Conservation (phyloP, 1,284 basidiomycete genomes). For the Ustilago loliicola region DNA sequence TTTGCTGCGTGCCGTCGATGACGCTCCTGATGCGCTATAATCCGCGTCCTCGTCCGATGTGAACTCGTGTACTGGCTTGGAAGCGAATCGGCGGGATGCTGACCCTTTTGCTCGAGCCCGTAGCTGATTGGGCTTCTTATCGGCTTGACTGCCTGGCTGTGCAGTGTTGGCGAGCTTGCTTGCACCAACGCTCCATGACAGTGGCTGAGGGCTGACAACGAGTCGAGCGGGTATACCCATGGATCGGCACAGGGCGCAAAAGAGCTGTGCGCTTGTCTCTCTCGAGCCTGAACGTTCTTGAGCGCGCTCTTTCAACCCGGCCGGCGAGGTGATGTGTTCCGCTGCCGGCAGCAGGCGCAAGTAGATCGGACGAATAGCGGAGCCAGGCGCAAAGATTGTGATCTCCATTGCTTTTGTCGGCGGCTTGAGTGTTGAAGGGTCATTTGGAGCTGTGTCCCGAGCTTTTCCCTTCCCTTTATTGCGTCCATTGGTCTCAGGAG, state of each 20-base stretch:
- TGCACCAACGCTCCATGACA: constrained; percentile 79
- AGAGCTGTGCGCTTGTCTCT: constrained; percentile 90
- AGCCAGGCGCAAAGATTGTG: constrained; percentile 70
- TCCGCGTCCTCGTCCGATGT: constrained; percentile 52
- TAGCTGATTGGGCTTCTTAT: constrained; percentile 56
- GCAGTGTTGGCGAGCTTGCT: constrained; percentile 63
- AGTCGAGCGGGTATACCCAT: constrained; percentile 88
- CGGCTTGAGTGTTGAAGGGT: constrained; percentile 20
- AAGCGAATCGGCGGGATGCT: constrained; percentile 22
- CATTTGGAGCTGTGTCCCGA: not conserved
- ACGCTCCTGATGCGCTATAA: constrained; percentile 25
- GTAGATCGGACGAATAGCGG: constrained; percentile 57
- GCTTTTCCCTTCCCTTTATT: constrained; percentile 35
- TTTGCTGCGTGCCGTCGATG: constrained; percentile 14
- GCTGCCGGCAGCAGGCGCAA: constrained; percentile 73
- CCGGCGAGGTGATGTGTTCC: constrained; percentile 81
- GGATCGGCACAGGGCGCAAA: constrained; percentile 88
- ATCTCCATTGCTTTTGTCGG: constrained; percentile 70
- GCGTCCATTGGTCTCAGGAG: constrained; percentile 17
- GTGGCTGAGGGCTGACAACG: constrained; percentile 89
- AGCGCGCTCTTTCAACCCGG: constrained; percentile 90
- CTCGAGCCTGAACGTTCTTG: constrained; percentile 83
- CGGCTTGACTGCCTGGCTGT: constrained; percentile 58
- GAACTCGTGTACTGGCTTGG: constrained; percentile 50
- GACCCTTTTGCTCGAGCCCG: constrained; percentile 20